These are phyloP conservation scores for Coix lacrymajobi DNA, from an alignment of 176 grass and related monocot genomes.

Conservation along the genomic window DNA sequence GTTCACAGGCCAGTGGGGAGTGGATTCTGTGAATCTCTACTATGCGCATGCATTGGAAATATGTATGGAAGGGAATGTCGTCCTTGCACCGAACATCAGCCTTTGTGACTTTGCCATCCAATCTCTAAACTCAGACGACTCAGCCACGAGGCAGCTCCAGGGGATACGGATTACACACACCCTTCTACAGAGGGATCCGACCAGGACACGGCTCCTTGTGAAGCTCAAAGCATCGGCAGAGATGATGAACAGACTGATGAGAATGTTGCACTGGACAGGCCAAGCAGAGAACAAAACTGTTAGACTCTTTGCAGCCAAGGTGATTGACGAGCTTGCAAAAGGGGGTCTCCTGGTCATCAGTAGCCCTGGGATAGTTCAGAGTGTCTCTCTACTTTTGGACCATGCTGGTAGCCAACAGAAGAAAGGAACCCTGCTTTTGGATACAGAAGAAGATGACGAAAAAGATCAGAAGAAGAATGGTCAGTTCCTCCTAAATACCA, in stretches of 20 bases:
- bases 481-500: neutral
- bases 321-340: neutral
- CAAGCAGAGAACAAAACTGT: neutral
- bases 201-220: neutral
- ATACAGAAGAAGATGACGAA: neutral
- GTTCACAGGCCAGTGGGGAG: neutral
- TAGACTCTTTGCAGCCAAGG: neutral
- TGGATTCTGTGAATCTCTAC: neutral
- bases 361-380: neutral
- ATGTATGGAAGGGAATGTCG: neutral
- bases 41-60: neutral
- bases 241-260: neutral
- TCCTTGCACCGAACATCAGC: neutral
- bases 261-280: neutral
- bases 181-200: neutral
- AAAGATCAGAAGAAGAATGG: neutral
- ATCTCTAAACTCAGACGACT: neutral
- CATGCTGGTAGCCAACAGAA: neutral
- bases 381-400: neutral
- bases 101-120: slow-evolving; percentile 7
- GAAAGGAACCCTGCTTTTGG: neutral
- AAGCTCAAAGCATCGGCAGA: neutral
- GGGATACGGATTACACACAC: neutral
- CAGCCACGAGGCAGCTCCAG: neutral
- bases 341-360: neutral